Evolutionary conservation across 2,329 filamentous ascomycete genomes (phyloP), one percentile per base, ranked within the genome.

Genomic region (Trichoderma polysporum): DNA sequence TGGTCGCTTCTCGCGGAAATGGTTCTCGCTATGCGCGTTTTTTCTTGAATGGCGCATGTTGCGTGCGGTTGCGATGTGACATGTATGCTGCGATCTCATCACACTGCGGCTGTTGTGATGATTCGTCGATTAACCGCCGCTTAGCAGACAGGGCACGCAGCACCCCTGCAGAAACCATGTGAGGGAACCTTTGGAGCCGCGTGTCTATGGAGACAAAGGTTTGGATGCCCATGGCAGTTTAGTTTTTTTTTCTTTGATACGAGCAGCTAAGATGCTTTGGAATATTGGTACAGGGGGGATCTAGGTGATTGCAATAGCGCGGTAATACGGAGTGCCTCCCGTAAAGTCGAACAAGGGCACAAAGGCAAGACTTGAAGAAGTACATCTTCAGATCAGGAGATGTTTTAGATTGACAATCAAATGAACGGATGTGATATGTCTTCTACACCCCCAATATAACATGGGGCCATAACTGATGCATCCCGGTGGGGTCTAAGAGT

Each of bases 121-220:
- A 66, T 66, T 66, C 56, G 63, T 45, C 25, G 22, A 61, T 60
- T 66, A 66, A 66, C 63, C 63, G 63, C 54, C 63, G 41, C 52
- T 65, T 65, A 49, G 39, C 29, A 65, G 10, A 33, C 3, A 5
- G 4, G n/a, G 25, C 22, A 33, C n/a, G 3, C 7, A 2, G 10
- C 15, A 50, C 4, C 58, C 59, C 33, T 62, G 59, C 35, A 31
- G 39, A 19, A 49, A 17, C 39, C 39, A 59, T 59, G n/a, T n/a
- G 27, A 31, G 27, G 56, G 54, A 12, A 31, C 13, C 47, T 45
- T 33, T 59, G 54, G 54, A 59, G 27, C 39, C 57, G 57, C 39
- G 39, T 59, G 19, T 49, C 41, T 49, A 49, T 22, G 27, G 57
- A 33, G 39, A 35, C 27, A 3, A 3, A 9, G n/a, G n/a, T 19